Evolutionary conservation across 2,329 filamentous ascomycete genomes (phyloP), one percentile per base, ranked within the genome.

Genomic region (Byssothecium circinans): DNA sequence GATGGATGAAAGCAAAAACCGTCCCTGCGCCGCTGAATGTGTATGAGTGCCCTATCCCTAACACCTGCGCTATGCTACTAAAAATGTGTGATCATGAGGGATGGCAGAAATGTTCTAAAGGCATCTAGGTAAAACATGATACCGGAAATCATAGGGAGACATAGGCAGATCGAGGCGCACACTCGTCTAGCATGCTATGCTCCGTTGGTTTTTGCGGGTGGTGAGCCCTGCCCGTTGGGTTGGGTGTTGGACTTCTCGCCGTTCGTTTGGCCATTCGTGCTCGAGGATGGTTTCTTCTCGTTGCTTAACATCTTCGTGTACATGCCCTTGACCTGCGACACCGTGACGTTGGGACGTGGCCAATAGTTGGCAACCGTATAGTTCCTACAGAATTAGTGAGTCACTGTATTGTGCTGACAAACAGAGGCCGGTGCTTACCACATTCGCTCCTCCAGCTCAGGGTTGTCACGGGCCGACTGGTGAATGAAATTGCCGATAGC

Each of bases 401-500:
- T 45, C 10, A n/a, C 19, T 23, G 8, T 39, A 14, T 18, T 14
- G 8, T 15, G 41, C 8, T 17, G 7, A 18, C 25, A 7, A 19
- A 12, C 20, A 15, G 3, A 19, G 11, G 11, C 8, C 18, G 12
- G 15, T 17, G 62, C 77, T 68, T 68, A 80, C 78, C 78, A 81
- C 46, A 81, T 74, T 41, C 77, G 76, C 40, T 75, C 74, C 56
- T 79, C 77, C 33, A 80, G 63, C 50, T 70, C 69, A 29, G 67
- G 62, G 23, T 76, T 74, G 42, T 74, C 74, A 27, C 68, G 63
- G 36, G 66, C 65, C 44, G 76, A 69, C 23, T 75, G 72, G 41
- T 81, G 78, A 52, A 86, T 80, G 58, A 84, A 85, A 46, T 81
- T 79, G 43, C 84, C 84, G 65, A 87, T 83, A 4, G 77, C 77